Evolutionary conservation across 805 yeast species (phyloP).

Genomic region (Kodamaea fukazawae): DNA sequence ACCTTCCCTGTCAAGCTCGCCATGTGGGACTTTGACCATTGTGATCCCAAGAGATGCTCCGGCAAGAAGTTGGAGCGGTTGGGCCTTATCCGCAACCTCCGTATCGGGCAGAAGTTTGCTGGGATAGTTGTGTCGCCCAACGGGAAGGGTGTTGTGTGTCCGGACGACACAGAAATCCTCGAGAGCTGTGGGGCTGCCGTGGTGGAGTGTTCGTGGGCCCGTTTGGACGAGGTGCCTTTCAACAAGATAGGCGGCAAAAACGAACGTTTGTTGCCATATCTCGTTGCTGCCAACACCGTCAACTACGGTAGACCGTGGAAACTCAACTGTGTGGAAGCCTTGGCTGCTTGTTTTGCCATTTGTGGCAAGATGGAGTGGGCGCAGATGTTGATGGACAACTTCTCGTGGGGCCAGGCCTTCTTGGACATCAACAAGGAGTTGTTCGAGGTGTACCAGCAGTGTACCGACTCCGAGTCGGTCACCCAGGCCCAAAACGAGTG

Average conservation of each 20-base stretch:
- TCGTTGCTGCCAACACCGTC: slow-evolving; percentile 95
- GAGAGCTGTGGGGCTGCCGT: slow-evolving; percentile 90
- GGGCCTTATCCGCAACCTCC: slow-evolving; percentile 72
- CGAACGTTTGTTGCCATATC: slow-evolving; percentile 84
- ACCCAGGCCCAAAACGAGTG: slow-evolving; percentile 70
- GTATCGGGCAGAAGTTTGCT: slow-evolving; percentile 90
- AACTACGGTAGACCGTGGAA: slow-evolving; percentile 97
- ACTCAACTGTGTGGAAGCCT: slow-evolving; percentile 93
- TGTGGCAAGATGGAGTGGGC: slow-evolving; percentile 94
- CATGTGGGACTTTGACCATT: slow-evolving; percentile 99
- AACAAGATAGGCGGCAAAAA: slow-evolving; percentile 85
- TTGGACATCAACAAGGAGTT: slow-evolving; percentile 78
- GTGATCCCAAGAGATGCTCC: slow-evolving; percentile 96
- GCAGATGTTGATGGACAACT: slow-evolving; percentile 64
- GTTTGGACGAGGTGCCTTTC: slow-evolving; percentile 96
- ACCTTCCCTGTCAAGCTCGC: slow-evolving; percentile 82
- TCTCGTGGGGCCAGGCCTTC: slow-evolving; percentile 93
- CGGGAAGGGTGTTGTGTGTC: slow-evolving; percentile 87
- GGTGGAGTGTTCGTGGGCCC: slow-evolving; percentile 98
- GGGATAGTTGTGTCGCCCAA: slow-evolving; percentile 93
- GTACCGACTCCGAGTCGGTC: slow-evolving; percentile 79
- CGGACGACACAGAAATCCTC: slow-evolving; percentile 75
- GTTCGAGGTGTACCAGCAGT: slow-evolving; percentile 66
- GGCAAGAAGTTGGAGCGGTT: slow-evolving; percentile 91
- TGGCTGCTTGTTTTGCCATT: slow-evolving; percentile 95